These are phyloP conservation scores for Lecanicillium sp. DNA, from an alignment of 2,329 filamentous ascomycete species.

Conservation along the genomic window DNA sequence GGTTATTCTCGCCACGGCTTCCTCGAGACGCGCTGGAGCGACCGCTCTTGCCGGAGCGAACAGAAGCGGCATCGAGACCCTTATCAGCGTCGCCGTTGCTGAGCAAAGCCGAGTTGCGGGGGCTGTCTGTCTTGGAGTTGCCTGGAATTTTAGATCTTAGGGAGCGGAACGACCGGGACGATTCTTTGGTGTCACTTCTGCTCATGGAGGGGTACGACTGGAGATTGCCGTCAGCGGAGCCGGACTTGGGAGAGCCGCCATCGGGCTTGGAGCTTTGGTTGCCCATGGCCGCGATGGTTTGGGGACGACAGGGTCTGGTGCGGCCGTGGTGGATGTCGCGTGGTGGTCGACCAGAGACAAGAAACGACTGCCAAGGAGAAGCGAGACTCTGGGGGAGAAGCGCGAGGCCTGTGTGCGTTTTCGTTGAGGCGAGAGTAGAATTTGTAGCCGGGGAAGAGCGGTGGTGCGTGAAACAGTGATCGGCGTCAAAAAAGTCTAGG, in stretches of 20 bases:
- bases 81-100: constrained; percentile 61
- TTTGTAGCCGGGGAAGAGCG: constrained; percentile 4
- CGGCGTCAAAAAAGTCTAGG: constrained; percentile 2
- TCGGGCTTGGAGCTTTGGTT: constrained; percentile 65
- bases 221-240: constrained; percentile 44
- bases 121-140: constrained; percentile 67
- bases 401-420: constrained; percentile 7
- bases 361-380: constrained; percentile 12
- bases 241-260: constrained; percentile 40
- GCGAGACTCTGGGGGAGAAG: constrained; percentile 15
- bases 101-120: constrained; percentile 65
- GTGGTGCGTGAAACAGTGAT: background rate
- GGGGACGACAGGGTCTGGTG: constrained; percentile 14
- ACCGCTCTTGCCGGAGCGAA: constrained; percentile 62
- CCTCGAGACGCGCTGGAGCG: constrained; percentile 42
- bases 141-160: constrained; percentile 87
- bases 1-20: constrained; percentile 39
- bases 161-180: constrained; percentile 75
- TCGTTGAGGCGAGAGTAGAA: background rate
- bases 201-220: constrained; percentile 89
- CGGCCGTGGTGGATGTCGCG: constrained; percentile 25
- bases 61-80: constrained; percentile 63
- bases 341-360: constrained; percentile 18
- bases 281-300: constrained; percentile 50
- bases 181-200: constrained; percentile 89